These are phyloP conservation scores for Xylaria polymorpha DNA, from an alignment of 2,329 filamentous ascomycete genomes.

Conservation along the genomic window DNA sequence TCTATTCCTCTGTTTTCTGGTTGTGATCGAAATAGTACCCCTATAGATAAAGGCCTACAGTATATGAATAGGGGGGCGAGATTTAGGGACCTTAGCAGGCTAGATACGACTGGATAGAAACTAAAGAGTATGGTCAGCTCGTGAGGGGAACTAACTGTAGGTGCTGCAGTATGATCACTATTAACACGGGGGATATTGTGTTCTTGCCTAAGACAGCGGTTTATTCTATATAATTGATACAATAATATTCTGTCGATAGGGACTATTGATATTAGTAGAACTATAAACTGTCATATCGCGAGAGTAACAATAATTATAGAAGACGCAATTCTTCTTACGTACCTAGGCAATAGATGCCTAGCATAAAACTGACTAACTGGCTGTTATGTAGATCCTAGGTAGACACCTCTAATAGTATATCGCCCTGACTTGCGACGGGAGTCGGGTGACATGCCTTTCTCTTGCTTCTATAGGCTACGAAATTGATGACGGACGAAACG, in stretches of 20 bases:
- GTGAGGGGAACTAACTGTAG: neutral
- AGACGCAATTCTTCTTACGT: neutral
- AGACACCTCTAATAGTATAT: neutral
- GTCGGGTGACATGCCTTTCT: neutral
- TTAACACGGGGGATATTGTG: constrained; percentile 8
- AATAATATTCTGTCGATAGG: constrained; percentile 7
- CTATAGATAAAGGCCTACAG: neutral
- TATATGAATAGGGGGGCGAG: neutral
- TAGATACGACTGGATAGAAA: neutral
- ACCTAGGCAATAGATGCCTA: neutral
- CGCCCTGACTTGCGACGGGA: neutral
- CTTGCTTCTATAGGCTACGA: neutral
- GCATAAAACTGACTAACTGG: neutral
- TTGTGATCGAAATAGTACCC: neutral
- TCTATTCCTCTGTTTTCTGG: neutral
- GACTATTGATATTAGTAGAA: neutral
- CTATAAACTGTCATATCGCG: constrained; percentile 11
- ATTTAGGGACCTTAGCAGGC: neutral
- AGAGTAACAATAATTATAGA: neutral
- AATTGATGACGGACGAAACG: neutral
- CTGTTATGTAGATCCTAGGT: neutral
- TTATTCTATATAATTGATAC: constrained; percentile 1
- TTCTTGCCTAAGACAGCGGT: neutral
- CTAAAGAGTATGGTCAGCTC: neutral
- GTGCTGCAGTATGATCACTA: neutral